A percentile compares a stretch with the other conserved stretches of the same genome.
phyloP scores from a whole-genome alignment of 2,329 filamentous ascomycete genomes.

The Alternaria dauci region DNA sequence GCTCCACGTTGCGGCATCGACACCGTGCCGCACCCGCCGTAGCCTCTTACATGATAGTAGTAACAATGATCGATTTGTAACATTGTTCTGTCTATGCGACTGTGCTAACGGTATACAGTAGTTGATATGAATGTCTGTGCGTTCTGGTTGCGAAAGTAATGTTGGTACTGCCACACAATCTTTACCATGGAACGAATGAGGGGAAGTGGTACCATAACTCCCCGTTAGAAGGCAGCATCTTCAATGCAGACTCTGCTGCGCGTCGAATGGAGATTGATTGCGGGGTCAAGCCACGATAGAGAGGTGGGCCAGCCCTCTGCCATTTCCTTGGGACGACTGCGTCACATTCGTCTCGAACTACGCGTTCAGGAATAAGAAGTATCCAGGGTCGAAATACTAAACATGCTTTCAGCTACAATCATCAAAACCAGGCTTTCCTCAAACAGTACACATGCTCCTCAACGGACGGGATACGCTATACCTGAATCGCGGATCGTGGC shows the following conservation, averaged over 20 bases:
- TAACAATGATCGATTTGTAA: background rate
- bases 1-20: background rate
- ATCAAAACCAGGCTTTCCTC: background rate
- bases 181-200: background rate
- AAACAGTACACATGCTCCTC: background rate
- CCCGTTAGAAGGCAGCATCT: background rate
- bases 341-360: background rate
- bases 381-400: background rate
- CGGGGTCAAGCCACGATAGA: background rate
- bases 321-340: background rate
- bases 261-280: background rate
- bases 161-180: background rate
- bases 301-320: background rate
- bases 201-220: background rate
- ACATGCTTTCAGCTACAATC: background rate
- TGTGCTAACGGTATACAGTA: too few species aligned
- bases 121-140: background rate
- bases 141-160: background rate
- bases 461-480: background rate
- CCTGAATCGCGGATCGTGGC: conserved; percentile 1
- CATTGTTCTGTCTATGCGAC: background rate
- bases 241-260: background rate
- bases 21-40: background rate
- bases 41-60: background rate
- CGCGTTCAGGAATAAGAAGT: background rate